These are phyloP conservation scores for Aspergillus ustus DNA, from an alignment of 2,329 filamentous ascomycete genomes.

Conservation along the genomic window DNA sequence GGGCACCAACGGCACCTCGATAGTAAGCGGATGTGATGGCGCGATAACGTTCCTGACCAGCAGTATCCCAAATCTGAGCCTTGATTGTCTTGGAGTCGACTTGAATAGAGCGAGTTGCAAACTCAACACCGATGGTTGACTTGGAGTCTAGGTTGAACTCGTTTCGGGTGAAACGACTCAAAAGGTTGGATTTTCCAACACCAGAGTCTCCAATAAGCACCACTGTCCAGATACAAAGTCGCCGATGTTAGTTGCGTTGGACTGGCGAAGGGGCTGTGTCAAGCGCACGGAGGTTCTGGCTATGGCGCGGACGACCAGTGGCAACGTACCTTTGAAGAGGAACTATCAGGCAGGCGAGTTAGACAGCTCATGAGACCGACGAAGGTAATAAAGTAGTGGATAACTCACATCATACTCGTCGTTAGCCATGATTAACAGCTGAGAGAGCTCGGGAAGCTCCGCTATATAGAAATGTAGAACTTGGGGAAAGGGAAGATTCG, in stretches of 20 bases:
- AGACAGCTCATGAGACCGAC: conserved; percentile 12
- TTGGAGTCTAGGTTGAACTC: conserved; percentile 99
- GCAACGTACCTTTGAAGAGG: conserved; percentile 88
- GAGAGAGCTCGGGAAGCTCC: conserved; percentile 29
- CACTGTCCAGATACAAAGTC: conserved; percentile 59
- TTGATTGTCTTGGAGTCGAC: conserved; percentile 99
- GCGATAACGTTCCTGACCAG: conserved; percentile 97
- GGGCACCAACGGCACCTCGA: conserved; percentile 92
- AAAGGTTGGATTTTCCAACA: conserved; percentile 99
- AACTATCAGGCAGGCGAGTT: conserved; percentile 64
- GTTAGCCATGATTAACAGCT: conserved; percentile 77
- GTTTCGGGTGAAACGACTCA: conserved; percentile 99
- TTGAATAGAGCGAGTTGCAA: conserved; percentile 97
- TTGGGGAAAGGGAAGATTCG: conserved; percentile 21
- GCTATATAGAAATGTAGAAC: conserved; percentile 26
- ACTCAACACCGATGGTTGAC: conserved; percentile 99
- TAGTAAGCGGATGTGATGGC: conserved; percentile 99
- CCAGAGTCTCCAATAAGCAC: conserved; percentile 99
- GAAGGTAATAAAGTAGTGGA: conserved; percentile 1
- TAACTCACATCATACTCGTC: conserved; percentile 98
- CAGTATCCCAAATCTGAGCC: conserved; percentile 99
- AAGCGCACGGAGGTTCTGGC: conserved; percentile 22
- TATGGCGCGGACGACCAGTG: conserved; percentile 28
- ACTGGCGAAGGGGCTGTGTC: not conserved
- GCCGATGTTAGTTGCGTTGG: conserved; percentile 25